These are phyloP conservation scores for Zymoseptoria ardabiliae DNA, from an alignment of 2,329 filamentous ascomycete genomes.

Conservation along the genomic window DNA sequence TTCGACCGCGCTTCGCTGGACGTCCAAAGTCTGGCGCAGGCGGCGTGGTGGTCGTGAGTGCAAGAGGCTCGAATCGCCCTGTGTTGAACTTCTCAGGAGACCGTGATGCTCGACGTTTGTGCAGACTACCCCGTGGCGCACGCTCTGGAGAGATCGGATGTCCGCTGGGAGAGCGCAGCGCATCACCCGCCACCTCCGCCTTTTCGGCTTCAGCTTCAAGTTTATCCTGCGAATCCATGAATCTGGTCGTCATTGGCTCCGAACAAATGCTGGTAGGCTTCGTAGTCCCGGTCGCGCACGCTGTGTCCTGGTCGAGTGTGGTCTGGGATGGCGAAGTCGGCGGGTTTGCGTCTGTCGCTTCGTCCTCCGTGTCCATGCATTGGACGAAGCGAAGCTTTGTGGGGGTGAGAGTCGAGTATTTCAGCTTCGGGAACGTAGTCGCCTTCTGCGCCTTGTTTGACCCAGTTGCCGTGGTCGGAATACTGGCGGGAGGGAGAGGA, in stretches of 20 bases:
- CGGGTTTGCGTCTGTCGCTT: constrained; percentile 6
- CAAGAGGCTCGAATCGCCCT: constrained; percentile 20
- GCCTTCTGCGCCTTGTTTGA: constrained; percentile 7
- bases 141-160: background rate
- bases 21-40: background rate
- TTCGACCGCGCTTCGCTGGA: constrained; percentile 14
- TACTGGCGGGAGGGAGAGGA: background rate
- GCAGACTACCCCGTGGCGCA: constrained; percentile 12
- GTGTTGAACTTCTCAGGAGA: constrained; percentile 25
- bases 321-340: constrained; percentile 12
- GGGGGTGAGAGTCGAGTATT: constrained; percentile 3
- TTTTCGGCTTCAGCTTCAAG: background rate
- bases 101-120: constrained; percentile 19
- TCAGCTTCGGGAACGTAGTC: constrained; percentile 12
- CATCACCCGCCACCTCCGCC: background rate
- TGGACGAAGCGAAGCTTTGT: constrained; percentile 6
- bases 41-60: constrained; percentile 10
- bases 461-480: constrained; percentile 2
- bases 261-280: constrained; percentile 15
- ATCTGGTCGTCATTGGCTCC: constrained; percentile 15
- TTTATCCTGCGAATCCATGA: constrained; percentile 6
- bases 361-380: constrained; percentile 5
- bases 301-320: constrained; percentile 10
- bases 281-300: constrained; percentile 5
- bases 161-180: background rate